These are phyloP conservation scores for Aureobasidium melanogenum DNA, from an alignment of 2,329 filamentous ascomycete genomes.

Conservation along the genomic window DNA sequence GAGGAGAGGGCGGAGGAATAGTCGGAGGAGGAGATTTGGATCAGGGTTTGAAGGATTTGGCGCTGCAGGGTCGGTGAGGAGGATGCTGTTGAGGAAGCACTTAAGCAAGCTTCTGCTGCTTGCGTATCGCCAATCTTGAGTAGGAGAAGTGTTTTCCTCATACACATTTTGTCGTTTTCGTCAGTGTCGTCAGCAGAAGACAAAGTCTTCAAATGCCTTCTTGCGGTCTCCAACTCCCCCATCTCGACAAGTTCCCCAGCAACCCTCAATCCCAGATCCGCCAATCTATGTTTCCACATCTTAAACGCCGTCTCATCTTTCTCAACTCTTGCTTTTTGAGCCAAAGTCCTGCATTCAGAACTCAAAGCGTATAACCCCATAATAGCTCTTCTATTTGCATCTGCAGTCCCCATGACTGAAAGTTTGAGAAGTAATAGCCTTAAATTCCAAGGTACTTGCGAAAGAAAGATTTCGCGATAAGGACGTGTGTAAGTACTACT, in stretches of 20 bases:
- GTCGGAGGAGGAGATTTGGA: constrained; percentile 69
- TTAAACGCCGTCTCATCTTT: constrained; percentile 48
- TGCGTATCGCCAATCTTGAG: constrained; percentile 70
- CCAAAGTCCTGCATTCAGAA: constrained; percentile 22
- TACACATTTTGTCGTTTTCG: constrained; percentile 21
- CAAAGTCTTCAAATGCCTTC: constrained; percentile 49
- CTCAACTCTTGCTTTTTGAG: constrained; percentile 29
- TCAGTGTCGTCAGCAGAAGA: not conserved
- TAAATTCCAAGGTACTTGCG: constrained; percentile 71
- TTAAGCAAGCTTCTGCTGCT: constrained; percentile 18
- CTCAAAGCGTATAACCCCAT: constrained; percentile 85
- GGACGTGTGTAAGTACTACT: not conserved
- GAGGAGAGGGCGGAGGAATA: constrained; percentile 54
- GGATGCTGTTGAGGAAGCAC: constrained; percentile 18
- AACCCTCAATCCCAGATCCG: constrained; percentile 61
- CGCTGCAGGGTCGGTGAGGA: not conserved
- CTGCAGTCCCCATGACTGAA: constrained; percentile 77
- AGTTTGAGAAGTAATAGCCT: constrained; percentile 74
- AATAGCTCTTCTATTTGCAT: constrained; percentile 71
- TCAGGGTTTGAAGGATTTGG: constrained; percentile 51
- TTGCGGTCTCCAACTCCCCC: constrained; percentile 76
- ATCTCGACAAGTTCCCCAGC: constrained; percentile 69
- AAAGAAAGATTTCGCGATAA: not conserved
- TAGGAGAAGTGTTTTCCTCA: constrained; percentile 55
- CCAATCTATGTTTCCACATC: constrained; percentile 63